Evolutionary conservation across 257 asterid genomes (phyloP).

Genomic region (Jasminum sambac): DNA sequence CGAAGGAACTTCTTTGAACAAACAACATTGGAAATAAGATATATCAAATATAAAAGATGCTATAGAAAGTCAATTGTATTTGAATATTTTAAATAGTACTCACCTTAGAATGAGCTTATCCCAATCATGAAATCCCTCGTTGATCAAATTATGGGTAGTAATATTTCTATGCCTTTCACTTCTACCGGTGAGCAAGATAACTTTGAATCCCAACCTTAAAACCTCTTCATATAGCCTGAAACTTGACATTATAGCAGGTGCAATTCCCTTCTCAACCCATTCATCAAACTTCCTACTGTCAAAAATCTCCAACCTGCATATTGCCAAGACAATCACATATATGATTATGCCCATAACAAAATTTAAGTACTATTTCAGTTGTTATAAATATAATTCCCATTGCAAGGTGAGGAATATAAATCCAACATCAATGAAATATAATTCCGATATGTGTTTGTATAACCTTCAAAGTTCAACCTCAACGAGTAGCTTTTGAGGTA

Average conservation of each 20-base stretch:
- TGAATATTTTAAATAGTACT: neutral
- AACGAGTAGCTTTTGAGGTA: too few relatives aligned
- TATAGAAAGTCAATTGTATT: neutral
- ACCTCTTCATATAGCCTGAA: constrained; percentile 71
- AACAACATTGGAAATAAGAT: neutral
- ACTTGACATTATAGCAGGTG: constrained; percentile 57
- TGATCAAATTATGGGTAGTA: constrained; percentile 61
- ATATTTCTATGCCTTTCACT: constrained; percentile 57
- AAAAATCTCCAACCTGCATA: constrained; percentile 69
- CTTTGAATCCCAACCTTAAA: constrained; percentile 55
- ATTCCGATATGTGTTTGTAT: too few relatives aligned
- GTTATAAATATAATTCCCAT: too few relatives aligned
- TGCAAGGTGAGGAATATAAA: too few relatives aligned
- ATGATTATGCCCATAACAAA: neutral
- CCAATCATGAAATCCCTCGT: constrained; percentile 73
- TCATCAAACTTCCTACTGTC: constrained; percentile 55
- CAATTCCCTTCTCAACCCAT: constrained; percentile 81
- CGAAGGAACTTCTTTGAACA: neutral
- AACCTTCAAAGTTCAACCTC: too few relatives aligned
- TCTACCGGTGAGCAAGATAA: constrained; percentile 70
- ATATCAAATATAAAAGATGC: neutral
- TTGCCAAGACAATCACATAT: constrained; percentile 2
- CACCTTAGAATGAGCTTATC: constrained; percentile 79
- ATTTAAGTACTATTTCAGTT: neutral
- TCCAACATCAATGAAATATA: too few relatives aligned